These are phyloP conservation scores for Globisporangium irregulare DNA, from an alignment of 352 stramenopile species.

Conservation along the genomic window DNA sequence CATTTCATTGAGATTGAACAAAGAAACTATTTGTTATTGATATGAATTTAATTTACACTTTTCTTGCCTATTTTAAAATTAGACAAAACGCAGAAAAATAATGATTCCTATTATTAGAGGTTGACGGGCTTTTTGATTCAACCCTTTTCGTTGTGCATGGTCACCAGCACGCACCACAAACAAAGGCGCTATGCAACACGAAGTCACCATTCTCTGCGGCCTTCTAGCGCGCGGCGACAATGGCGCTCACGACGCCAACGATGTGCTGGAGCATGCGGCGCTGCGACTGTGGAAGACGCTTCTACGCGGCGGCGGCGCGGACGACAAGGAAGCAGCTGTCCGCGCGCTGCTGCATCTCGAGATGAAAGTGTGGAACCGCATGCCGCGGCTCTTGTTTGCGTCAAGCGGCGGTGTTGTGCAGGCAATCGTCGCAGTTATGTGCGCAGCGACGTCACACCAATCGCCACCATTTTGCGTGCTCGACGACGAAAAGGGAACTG, in stretches of 20 bases:
- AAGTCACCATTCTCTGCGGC: neutral
- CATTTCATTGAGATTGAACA: neutral
- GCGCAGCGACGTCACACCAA: neutral
- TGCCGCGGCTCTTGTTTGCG: constrained; percentile 7
- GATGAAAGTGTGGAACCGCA: constrained; percentile 4
- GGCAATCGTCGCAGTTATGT: neutral
- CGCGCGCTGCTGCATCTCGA: constrained; percentile 1
- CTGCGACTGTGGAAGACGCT: constrained; percentile 5
- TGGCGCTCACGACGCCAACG: neutral
- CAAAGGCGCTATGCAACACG: neutral
- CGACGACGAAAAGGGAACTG: neutral
- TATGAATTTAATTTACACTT: too few species aligned
- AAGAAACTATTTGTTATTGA: too few species aligned
- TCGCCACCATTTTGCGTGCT: too few species aligned
- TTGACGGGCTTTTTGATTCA: too few species aligned
- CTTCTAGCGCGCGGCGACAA: neutral
- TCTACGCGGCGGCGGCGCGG: neutral
- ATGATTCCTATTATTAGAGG: too few species aligned
- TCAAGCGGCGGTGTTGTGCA: neutral
- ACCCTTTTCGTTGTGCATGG: too few species aligned
- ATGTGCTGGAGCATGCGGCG: constrained; percentile 6
- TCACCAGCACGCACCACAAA: too few species aligned
- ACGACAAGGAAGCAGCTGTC: neutral
- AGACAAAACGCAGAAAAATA: too few species aligned
- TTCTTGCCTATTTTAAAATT: too few species aligned